A percentile compares a stretch with the other conserved stretches of the same genome.
These are phyloP conservation scores for Talaromyces atroroseus DNA, from an alignment of 2,329 filamentous ascomycete species.

Conservation along the genomic window DNA sequence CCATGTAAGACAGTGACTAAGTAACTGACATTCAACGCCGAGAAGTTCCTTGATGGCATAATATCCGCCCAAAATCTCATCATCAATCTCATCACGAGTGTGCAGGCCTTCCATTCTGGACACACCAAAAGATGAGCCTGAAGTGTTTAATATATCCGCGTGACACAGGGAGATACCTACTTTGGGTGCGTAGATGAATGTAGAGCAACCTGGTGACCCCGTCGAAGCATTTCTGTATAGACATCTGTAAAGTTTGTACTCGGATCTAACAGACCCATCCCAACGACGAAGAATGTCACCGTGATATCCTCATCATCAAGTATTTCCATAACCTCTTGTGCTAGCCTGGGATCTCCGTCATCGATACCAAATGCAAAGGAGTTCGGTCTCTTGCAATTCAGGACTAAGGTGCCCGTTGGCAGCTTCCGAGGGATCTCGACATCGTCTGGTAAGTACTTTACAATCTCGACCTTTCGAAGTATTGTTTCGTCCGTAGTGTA, in stretches of 20 bases:
- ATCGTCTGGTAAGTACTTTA: slow-evolving; percentile 48
- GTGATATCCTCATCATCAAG: slow-evolving; percentile 57
- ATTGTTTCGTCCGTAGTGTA: slow-evolving; percentile 49
- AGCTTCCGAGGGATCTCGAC: slow-evolving; percentile 55
- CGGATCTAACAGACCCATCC: slow-evolving; percentile 54
- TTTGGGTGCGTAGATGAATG: slow-evolving; percentile 67
- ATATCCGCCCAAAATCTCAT: slow-evolving; percentile 32
- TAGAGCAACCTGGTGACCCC: slow-evolving; percentile 63
- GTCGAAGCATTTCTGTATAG: slow-evolving; percentile 57
- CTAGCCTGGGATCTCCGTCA: slow-evolving; percentile 57
- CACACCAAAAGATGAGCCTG: background rate
- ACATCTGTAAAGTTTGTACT: slow-evolving; percentile 58
- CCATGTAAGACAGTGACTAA: slow-evolving; percentile 41
- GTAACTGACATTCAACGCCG: slow-evolving; percentile 29
- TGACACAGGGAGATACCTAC: slow-evolving; percentile 19
- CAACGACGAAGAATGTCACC: slow-evolving; percentile 68
- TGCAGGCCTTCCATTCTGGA: slow-evolving; percentile 34
- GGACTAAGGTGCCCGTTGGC: slow-evolving; percentile 55
- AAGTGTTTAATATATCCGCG: background rate
- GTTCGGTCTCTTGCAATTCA: slow-evolving; percentile 62
- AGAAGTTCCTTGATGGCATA: slow-evolving; percentile 27
- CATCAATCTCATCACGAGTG: slow-evolving; percentile 29
- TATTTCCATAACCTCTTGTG: slow-evolving; percentile 57
- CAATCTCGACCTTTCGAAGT: slow-evolving; percentile 57
- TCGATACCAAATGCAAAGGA: slow-evolving; percentile 69